Percentiles rank a stretch among this genome's conserved stretches.
Evolutionary conservation across 768 basidiomycete species (phyloP).

Genomic region (Trametes maxima): DNA sequence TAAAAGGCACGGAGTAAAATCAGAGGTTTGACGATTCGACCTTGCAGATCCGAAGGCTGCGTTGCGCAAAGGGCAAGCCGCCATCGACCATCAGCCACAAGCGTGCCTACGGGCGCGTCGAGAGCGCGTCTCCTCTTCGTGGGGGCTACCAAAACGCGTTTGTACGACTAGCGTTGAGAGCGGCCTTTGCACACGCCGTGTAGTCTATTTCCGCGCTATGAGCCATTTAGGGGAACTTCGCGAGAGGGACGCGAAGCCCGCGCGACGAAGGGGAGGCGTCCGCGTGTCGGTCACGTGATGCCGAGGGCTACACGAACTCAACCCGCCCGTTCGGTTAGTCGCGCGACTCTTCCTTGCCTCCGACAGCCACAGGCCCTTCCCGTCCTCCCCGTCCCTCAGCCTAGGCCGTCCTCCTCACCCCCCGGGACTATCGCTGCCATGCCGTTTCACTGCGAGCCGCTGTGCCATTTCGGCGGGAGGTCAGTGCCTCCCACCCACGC

Average conservation of each 20-base stretch:
- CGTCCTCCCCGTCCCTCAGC: conserved; percentile 18
- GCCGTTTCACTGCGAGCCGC: conserved; percentile 64
- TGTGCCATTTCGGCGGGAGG: conserved; percentile 83
- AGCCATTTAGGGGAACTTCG: conserved; percentile 1
- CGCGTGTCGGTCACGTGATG: conserved; percentile 35
- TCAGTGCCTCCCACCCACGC: conserved; percentile 33
- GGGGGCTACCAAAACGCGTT: neutral
- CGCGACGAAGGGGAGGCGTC: conserved; percentile 23
- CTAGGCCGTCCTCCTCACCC: neutral
- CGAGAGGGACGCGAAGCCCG: conserved; percentile 13
- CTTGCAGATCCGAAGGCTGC: too few relatives aligned
- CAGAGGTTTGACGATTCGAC: too few relatives aligned
- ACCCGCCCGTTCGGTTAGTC: conserved; percentile 23
- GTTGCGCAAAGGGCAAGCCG: too few relatives aligned
- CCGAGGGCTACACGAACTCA: conserved; percentile 25
- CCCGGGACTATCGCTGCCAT: conserved; percentile 30
- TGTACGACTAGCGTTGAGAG: neutral
- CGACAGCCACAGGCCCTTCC: conserved; percentile 18
- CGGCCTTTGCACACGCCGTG: neutral
- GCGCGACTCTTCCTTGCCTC: conserved; percentile 25
- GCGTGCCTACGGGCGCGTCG: conserved; percentile 3
- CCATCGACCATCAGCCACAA: conserved; percentile 4
- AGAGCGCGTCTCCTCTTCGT: neutral
- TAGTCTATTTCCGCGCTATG: neutral
- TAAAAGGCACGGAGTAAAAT: too few relatives aligned